Evolutionary conservation across 2,329 filamentous ascomycete species (phyloP).

Genomic region (Colletotrichum caudatum): DNA sequence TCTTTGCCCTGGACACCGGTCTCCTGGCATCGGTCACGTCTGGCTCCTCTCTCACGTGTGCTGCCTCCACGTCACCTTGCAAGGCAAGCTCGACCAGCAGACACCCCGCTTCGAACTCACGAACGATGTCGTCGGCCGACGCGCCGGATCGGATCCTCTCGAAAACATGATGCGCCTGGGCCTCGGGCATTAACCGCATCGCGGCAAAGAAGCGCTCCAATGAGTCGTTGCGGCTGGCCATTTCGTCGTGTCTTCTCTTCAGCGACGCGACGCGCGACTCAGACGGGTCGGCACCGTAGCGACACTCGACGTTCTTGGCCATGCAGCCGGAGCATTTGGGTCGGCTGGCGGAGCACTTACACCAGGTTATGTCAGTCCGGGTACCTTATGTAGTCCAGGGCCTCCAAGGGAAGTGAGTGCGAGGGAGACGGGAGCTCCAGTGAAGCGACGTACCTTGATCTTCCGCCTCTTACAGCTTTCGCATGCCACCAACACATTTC

Average conservation of each 20-base stretch:
- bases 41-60: not conserved
- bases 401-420: not conserved
- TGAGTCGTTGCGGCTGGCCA: slow-evolving; percentile 10
- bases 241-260: slow-evolving; percentile 24
- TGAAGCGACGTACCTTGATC: slow-evolving; percentile 3
- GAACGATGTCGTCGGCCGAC: slow-evolving; percentile 13
- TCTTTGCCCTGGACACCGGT: not conserved
- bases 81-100: slow-evolving; percentile 20
- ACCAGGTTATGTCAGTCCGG: not conserved
- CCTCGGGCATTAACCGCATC: slow-evolving; percentile 25
- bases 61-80: not conserved
- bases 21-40: not conserved
- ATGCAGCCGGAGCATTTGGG: slow-evolving; percentile 54
- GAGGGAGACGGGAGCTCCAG: not conserved
- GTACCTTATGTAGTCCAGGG: not conserved
- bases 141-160: slow-evolving; percentile 13
- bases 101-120: slow-evolving; percentile 6
- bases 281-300: slow-evolving; percentile 51
- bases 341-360: slow-evolving; percentile 56
- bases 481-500: slow-evolving; percentile 25
- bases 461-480: slow-evolving; percentile 26
- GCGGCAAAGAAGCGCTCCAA: slow-evolving; percentile 16
- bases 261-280: slow-evolving; percentile 23
- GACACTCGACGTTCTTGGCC: slow-evolving; percentile 51
- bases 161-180: slow-evolving; percentile 2